Conservation (phyloP, 805 yeast genomes). For the Ogataea salicorniae region DNA sequence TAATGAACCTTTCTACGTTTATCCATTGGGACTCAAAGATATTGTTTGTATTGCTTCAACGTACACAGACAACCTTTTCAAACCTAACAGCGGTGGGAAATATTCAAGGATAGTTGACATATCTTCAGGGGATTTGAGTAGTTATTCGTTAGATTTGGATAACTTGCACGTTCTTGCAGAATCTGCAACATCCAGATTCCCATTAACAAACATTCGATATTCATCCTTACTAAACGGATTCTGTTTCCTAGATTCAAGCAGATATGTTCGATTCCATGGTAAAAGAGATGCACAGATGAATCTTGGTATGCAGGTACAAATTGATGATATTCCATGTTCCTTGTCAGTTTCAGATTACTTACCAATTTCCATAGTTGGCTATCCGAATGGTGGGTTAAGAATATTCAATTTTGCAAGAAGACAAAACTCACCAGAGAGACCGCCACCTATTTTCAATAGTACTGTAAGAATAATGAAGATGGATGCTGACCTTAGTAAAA, state of each 20-base stretch:
- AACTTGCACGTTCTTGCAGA: slow-evolving; percentile 12
- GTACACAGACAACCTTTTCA: slow-evolving; percentile 14
- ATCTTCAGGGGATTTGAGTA: slow-evolving; percentile 14
- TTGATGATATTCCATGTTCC: slow-evolving; percentile 14
- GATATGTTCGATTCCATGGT: slow-evolving; percentile 13
- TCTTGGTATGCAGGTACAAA: slow-evolving; percentile 8
- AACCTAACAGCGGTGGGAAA: not conserved
- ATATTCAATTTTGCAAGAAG: slow-evolving; percentile 13
- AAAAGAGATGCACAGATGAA: slow-evolving; percentile 16
- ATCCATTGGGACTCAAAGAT: slow-evolving; percentile 19
- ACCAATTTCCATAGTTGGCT: slow-evolving; percentile 13
- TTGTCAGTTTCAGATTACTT: slow-evolving; percentile 13
- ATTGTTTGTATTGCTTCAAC: slow-evolving; percentile 21
- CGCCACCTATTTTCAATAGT: too few relatives aligned
- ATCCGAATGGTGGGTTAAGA: slow-evolving; percentile 15
- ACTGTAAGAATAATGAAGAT: slow-evolving; percentile 21
- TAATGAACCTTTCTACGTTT: slow-evolving; percentile 18
- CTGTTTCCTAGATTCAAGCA: slow-evolving; percentile 14
- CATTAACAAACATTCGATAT: slow-evolving; percentile 12
- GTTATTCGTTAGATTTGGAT: slow-evolving; percentile 19
- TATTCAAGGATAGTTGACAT: slow-evolving; percentile 12
- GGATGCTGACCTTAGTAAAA: slow-evolving; percentile 9
- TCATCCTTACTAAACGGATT: slow-evolving; percentile 22
- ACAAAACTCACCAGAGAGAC: not conserved
- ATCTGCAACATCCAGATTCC: slow-evolving; percentile 8